Conservation (phyloP, 495 filamentous ascomycete species). For the Talaromyces borbonicus region DNA sequence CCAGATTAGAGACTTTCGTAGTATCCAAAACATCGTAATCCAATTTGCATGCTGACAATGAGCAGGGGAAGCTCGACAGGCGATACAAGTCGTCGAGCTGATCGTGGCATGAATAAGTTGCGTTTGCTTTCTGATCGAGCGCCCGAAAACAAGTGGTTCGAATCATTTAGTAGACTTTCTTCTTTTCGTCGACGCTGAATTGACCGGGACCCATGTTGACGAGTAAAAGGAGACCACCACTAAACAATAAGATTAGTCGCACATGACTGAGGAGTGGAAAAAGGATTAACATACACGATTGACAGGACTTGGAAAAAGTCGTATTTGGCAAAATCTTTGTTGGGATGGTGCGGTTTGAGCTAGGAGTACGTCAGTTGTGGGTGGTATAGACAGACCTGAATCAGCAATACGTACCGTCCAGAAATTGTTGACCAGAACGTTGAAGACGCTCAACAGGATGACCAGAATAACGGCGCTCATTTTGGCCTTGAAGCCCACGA, state of each 20-base stretch:
- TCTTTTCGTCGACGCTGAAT: constrained; percentile 98
- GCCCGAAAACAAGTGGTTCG: neutral
- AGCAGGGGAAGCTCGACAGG: neutral
- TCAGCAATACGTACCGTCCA: constrained; percentile 85
- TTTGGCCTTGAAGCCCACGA: constrained; percentile 99
- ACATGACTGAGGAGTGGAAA: neutral
- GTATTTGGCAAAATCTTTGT: constrained; percentile 99
- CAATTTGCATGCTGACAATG: neutral
- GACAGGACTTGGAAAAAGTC: constrained; percentile 99
- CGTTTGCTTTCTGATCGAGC: neutral
- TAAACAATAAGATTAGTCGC: constrained; percentile 24
- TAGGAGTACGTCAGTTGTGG: constrained; percentile 28
- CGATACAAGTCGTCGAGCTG: too few species aligned
- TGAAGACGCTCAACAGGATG: constrained; percentile 91
- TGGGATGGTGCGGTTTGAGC: constrained; percentile 96
- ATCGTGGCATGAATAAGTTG: neutral
- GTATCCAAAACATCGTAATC: neutral
- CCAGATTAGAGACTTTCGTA: neutral
- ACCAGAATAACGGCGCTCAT: constrained; percentile 92
- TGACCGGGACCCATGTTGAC: constrained; percentile 98
- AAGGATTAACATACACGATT: constrained; percentile 73
- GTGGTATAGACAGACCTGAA: neutral
- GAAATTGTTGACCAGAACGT: constrained; percentile 97
- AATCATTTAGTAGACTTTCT: constrained; percentile 84
- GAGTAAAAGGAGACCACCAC: constrained; percentile 83